Evolutionary conservation across 1,284 basidiomycete species (phyloP).

Genomic region (Phylloporus sp.): DNA sequence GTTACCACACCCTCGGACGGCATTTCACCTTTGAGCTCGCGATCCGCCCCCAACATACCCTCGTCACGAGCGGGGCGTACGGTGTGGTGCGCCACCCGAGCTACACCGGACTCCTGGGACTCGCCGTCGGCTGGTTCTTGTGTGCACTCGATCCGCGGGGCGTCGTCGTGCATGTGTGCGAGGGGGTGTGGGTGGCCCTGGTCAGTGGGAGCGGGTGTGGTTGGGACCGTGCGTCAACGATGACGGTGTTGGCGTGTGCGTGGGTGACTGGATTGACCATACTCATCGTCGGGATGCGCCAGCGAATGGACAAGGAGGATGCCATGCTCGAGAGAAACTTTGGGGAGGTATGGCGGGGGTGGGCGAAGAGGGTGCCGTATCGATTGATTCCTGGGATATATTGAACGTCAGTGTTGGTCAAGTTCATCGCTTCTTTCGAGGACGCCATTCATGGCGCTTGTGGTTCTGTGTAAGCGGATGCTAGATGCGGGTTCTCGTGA

Average conservation of each 20-base stretch:
- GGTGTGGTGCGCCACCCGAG: slow-evolving; percentile 36
- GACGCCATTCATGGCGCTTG: background rate
- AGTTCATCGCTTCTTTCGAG: too few relatives aligned
- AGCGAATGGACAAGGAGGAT: slow-evolving; percentile 41
- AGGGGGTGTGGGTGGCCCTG: too few relatives aligned
- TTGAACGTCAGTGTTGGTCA: slow-evolving; percentile 28
- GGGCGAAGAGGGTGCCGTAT: slow-evolving; percentile 43
- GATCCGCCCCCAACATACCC: slow-evolving; percentile 29
- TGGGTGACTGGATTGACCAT: background rate
- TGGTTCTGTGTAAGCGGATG: background rate
- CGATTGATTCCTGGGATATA: slow-evolving; percentile 45
- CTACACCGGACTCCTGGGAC: slow-evolving; percentile 16
- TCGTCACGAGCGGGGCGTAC: slow-evolving; percentile 34
- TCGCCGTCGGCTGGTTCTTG: slow-evolving; percentile 8
- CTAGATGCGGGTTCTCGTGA: too few relatives aligned
- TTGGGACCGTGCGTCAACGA: background rate
- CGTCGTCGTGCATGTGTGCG: background rate
- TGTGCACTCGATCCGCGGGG: slow-evolving; percentile 14
- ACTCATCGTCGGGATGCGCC: accelerated
- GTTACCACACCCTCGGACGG: slow-evolving; percentile 24
- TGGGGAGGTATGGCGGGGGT: slow-evolving; percentile 45
- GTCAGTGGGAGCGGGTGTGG: too few relatives aligned
- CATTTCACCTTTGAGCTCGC: slow-evolving; percentile 35
- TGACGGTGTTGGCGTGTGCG: background rate
- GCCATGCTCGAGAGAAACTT: slow-evolving; percentile 41